phyloP scores from a whole-genome alignment of 2,329 filamentous ascomycete species.

The Emergomyces orientalis region DNA sequence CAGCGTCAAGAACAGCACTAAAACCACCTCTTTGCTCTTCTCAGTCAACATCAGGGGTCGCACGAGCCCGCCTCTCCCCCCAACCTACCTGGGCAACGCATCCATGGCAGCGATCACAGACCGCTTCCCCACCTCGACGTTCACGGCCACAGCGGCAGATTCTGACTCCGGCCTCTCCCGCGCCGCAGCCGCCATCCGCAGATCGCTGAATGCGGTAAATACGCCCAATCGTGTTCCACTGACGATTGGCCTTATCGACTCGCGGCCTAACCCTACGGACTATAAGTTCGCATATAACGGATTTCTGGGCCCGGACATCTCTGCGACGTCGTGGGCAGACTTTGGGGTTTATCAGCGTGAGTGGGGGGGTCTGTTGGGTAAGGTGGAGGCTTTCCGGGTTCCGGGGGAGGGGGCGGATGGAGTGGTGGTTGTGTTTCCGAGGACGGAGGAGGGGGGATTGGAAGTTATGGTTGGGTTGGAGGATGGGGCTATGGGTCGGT shows the following conservation, averaged over 20 bases:
- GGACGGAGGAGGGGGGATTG: not conserved
- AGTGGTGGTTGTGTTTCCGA: not conserved
- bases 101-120: too few species aligned
- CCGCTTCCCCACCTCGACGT: too few species aligned
- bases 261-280: not conserved
- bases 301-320: not conserved
- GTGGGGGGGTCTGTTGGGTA: not conserved
- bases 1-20: too few species aligned
- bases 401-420: not conserved
- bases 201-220: not conserved
- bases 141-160: too few species aligned
- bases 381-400: not conserved
- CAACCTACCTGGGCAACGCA: too few species aligned
- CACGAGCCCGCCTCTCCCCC: too few species aligned
- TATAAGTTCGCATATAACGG: not conserved
- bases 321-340: not conserved
- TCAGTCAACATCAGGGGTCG: too few species aligned
- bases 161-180: too few species aligned
- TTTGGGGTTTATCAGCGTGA: not conserved
- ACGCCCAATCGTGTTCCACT: not conserved
- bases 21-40: too few species aligned
- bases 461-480: not conserved
- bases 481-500: too few species aligned
- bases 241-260: not conserved
- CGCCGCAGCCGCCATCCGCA: not conserved